Conservation (phyloP, 306 rosid genomes). For the Prunus persica region DNA sequence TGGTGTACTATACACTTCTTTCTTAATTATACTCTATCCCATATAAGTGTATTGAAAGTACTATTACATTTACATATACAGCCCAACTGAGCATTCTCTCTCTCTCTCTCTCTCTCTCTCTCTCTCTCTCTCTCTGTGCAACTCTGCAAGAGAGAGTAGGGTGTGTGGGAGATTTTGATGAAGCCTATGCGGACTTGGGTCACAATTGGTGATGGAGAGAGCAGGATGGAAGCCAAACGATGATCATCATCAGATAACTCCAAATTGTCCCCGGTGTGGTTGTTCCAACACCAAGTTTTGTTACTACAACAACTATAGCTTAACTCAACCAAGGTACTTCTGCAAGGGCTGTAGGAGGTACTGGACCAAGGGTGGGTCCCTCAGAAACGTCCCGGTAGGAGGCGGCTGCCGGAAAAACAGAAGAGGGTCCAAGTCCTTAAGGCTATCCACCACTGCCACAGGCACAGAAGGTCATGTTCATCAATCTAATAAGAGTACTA, state of each 20-base stretch:
- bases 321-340: slow-evolving; percentile 78
- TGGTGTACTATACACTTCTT: neutral
- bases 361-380: slow-evolving; percentile 88
- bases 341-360: slow-evolving; percentile 80
- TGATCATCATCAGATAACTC: slow-evolving; percentile 45
- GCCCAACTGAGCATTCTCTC: neutral
- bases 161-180: slow-evolving; percentile 20
- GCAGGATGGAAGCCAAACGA: slow-evolving; percentile 53
- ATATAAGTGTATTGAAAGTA: neutral
- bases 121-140: neutral
- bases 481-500: neutral
- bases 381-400: slow-evolving; percentile 68
- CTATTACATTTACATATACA: neutral
- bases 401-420: slow-evolving; percentile 49
- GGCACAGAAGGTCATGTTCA: neutral
- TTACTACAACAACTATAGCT: slow-evolving; percentile 83
- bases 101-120: slow-evolving; percentile 13
- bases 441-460: slow-evolving; percentile 6
- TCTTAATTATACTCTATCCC: neutral
- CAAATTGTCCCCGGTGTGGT: slow-evolving; percentile 75
- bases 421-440: slow-evolving; percentile 27
- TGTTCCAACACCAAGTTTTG: slow-evolving; percentile 80
- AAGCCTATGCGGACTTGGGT: slow-evolving; percentile 26
- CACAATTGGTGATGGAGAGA: slow-evolving; percentile 51
- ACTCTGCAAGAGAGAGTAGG: slow-evolving; percentile 5